Evolutionary conservation across 305 asterid species (phyloP), one percentile per base, ranked within the genome.

Genomic region (Euphrasia arctica): DNA sequence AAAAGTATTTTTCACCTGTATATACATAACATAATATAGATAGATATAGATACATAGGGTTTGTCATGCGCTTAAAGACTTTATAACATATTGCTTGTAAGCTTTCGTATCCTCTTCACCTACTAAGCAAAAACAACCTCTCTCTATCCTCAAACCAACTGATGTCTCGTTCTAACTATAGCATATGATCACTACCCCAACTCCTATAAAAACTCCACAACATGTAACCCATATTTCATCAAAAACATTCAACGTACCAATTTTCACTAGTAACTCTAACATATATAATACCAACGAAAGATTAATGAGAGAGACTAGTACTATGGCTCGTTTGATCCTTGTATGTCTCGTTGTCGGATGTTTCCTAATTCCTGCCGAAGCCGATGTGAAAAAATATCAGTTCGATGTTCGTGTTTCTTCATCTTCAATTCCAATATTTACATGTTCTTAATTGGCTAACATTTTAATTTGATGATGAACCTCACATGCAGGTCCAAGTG

Each of bases 401-500:
- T 74, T 77, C 12, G 64, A 77, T 42, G 82, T 73, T 18, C 70
- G 74, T 65, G 11, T 2, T 41, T 25, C n/a, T 5, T 48, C 18
- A n/a, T 10, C 2, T 50, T 57, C 5, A 31, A 9, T 4, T 29
- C 5, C 11, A 13, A 22, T 39, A 13, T 28, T 10, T 49, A 18
- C 42, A 27, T 8, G 6, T 12, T 54, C 59, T 49, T 10, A 12
- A 48, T 13, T 55, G 41, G 8, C 65, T 28, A 7, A 48, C 18
- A 59, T 22, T 59, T 29, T 5, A 22, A 39, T 22, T 18, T 60
- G 71, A 70, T 9, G 22, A 18, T 18, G 22, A 18, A 18, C 22
- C 22, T 18, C 22, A 18, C 22, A 18, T 18, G 22, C 77, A 87
- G 90, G 52, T 89, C 43, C 79, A 81, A 81, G 82, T 79, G 70